A percentile compares a stretch with the other conserved stretches of the same genome.
Evolutionary conservation across 2,329 filamentous ascomycete genomes (phyloP).

Genomic region (Orbilia brochopaga): DNA sequence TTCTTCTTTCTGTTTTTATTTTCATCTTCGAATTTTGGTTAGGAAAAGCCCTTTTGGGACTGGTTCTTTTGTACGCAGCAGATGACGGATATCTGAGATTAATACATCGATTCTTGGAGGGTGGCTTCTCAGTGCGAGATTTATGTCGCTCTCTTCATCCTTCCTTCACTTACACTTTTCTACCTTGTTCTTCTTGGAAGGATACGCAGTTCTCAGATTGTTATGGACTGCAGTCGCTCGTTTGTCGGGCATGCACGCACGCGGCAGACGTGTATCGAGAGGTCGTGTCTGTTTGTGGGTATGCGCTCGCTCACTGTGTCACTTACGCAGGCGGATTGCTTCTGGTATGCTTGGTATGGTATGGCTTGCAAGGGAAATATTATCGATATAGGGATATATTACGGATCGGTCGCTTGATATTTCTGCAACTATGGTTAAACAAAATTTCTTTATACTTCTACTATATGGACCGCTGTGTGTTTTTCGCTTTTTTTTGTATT

Average conservation of each 20-base stretch:
- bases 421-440: not conserved
- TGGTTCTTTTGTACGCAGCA: conserved; percentile 1
- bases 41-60: conserved; percentile 18
- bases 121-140: not conserved
- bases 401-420: conserved; percentile 62
- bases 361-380: too few relatives aligned
- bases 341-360: too few relatives aligned
- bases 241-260: not conserved
- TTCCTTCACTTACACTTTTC: not conserved
- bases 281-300: not conserved
- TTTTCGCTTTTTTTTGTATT: conserved; percentile 6
- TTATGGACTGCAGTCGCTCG: not conserved
- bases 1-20: conserved; percentile 7
- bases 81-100: conserved; percentile 2
- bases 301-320: too few relatives aligned
- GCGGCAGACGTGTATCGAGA: not conserved
- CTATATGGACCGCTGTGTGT: not conserved
- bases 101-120: not conserved
- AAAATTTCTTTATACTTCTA: not conserved
- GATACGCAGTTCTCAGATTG: conserved; percentile 5
- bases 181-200: not conserved
- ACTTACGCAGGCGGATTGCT: too few relatives aligned
- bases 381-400: conserved; percentile 54
- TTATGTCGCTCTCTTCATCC: not conserved
- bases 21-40: not conserved